These are phyloP conservation scores for Tuber calosporum DNA, from an alignment of 495 filamentous ascomycete genomes.

Conservation along the genomic window DNA sequence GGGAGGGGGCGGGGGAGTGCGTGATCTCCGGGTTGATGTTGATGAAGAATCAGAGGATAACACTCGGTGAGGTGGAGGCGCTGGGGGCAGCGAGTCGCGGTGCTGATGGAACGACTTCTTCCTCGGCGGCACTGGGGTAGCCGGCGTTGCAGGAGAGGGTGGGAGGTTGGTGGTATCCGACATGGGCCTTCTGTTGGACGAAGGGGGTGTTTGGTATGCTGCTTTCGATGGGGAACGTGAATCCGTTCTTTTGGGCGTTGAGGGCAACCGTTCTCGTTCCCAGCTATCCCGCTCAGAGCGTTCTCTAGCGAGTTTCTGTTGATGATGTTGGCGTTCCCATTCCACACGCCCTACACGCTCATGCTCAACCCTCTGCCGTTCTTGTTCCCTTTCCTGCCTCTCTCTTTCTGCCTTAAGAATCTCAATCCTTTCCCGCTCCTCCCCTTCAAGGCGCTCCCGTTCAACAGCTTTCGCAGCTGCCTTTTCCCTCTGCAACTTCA, in stretches of 20 bases:
- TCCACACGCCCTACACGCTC: conserved; percentile 40
- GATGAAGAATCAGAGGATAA: conserved; percentile 28
- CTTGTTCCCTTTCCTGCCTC: conserved; percentile 11
- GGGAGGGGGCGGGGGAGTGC: conserved; percentile 33
- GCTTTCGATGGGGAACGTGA: conserved; percentile 44
- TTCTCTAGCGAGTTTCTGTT: conserved; percentile 46
- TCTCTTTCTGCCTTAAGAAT: conserved; percentile 24
- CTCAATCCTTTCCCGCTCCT: conserved; percentile 32
- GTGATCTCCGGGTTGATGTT: conserved; percentile 12
- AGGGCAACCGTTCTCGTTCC: conserved; percentile 19
- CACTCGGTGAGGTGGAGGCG: conserved; percentile 27
- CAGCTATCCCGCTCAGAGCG: conserved; percentile 51
- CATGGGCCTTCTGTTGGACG: conserved; percentile 36
- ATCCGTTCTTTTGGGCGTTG: conserved; percentile 18
- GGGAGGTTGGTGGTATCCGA: conserved; percentile 24
- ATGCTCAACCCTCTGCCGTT: conserved; percentile 49
- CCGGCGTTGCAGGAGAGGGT: conserved; percentile 16
- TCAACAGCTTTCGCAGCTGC: conserved; percentile 27
- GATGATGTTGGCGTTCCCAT: conserved; percentile 21
- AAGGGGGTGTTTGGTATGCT: conserved; percentile 44
- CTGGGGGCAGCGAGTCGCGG: conserved; percentile 5
- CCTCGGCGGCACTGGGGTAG: conserved; percentile 20
- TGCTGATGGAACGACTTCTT: conserved; percentile 8
- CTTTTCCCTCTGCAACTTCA: conserved; percentile 30
- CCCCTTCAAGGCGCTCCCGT: conserved; percentile 26